Percentiles rank a stretch among this genome's conserved stretches.
Conservation (phyloP, 2,329 filamentous ascomycete genomes). For the Verticillium dahliae region DNA sequence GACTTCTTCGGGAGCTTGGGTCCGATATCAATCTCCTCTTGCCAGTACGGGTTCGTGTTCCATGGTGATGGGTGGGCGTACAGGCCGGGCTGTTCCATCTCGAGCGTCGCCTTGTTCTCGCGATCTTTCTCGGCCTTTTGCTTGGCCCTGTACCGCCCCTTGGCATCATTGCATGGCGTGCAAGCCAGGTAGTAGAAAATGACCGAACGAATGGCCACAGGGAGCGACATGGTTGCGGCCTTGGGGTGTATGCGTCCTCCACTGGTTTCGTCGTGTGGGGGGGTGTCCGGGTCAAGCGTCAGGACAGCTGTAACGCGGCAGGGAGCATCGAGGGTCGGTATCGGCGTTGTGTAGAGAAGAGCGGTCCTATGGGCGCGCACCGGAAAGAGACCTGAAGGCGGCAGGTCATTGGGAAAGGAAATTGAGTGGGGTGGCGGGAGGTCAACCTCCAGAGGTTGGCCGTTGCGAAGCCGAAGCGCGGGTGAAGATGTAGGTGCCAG, state of each 20-base stretch:
- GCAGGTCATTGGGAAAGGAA: not conserved
- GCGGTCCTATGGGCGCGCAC: not conserved
- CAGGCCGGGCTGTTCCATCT: conserved; percentile 62
- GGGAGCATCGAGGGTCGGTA: not conserved
- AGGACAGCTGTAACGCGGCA: not conserved
- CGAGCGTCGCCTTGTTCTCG: conserved; percentile 56
- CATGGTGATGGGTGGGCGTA: conserved; percentile 80
- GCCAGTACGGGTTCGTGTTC: conserved; percentile 83
- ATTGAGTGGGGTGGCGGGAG: not conserved
- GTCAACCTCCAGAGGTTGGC: not conserved
- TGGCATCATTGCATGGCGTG: conserved; percentile 68
- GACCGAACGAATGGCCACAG: conserved; percentile 63
- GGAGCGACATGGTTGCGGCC: conserved; percentile 33
- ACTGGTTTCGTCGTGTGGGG: not conserved
- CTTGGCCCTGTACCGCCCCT: conserved; percentile 63
- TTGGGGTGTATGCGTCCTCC: conserved; percentile 3
- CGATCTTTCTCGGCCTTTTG: conserved; percentile 63
- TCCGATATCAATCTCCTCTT: conserved; percentile 77
- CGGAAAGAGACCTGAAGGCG: not conserved
- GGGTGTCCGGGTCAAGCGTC: not conserved
- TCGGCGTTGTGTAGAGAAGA: not conserved
- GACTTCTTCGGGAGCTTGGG: conserved; percentile 63
- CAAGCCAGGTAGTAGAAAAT: conserved; percentile 74
- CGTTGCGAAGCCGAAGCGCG: not conserved
- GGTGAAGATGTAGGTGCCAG: not conserved